Evolutionary conservation across 345 rosid genomes (phyloP).

Genomic region (Populus ilicifolia): DNA sequence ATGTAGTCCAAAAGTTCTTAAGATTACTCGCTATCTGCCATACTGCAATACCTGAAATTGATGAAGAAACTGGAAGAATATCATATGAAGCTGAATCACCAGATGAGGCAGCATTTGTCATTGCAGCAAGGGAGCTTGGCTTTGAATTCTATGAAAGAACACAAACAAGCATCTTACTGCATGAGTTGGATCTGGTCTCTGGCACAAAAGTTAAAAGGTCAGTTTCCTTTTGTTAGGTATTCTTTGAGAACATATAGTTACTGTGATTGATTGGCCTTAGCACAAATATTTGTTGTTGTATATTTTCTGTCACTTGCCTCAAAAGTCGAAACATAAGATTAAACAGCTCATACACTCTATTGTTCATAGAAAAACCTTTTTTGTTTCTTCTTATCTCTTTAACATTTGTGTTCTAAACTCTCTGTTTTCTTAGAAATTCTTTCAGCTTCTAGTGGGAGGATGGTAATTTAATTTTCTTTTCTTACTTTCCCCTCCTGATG

Average conservation of each 20-base stretch:
- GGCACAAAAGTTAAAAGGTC: constrained; percentile 61
- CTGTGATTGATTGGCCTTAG: not conserved
- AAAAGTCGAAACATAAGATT: not conserved
- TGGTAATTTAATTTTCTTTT: not conserved
- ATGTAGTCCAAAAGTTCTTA: constrained; percentile 59
- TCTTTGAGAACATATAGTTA: not conserved
- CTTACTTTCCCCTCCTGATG: not conserved
- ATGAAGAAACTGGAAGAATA: constrained; percentile 62
- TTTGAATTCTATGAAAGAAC: constrained; percentile 80
- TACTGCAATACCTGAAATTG: constrained; percentile 85
- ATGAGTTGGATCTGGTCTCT: constrained; percentile 56
- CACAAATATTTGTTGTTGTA: not conserved
- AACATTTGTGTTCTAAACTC: not conserved
- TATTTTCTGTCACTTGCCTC: not conserved
- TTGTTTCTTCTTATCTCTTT: not conserved
- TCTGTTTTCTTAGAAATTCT: not conserved
- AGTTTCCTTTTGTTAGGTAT: constrained; percentile 8
- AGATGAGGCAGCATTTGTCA: constrained; percentile 93
- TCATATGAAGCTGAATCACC: constrained; percentile 97
- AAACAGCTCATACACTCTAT: not conserved
- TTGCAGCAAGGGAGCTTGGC: constrained; percentile 90
- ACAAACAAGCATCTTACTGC: constrained; percentile 62
- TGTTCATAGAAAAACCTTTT: not conserved
- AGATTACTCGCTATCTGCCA: constrained; percentile 80
- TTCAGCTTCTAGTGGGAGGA: not conserved